Base-by-base conservation (phyloP, 2,329 filamentous ascomycete species). In the Botrytis elliptica region DNA sequence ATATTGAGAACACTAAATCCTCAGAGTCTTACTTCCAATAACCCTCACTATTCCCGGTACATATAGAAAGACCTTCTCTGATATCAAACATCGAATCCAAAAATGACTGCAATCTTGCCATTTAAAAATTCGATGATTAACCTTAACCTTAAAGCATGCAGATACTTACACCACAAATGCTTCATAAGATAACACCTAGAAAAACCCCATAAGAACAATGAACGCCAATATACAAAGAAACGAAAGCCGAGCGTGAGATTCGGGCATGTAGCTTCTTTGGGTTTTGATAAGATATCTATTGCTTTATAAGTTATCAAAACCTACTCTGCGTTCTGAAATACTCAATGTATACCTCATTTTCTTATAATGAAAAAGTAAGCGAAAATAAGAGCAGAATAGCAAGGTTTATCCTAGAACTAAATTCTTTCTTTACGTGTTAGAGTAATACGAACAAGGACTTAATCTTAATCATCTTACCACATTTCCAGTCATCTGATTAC, bases 21-120 rank as follows among this genome's bases (percentile, higher is more conserved):
- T n/a, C 12, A 55, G 1, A n/a, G 25, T 2, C 4, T 16, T 55
- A 1, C 25, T n/a, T 7, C 25, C 12, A 55, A 14, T 12, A 55
- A 55, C 25, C 25, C 12, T n/a, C 25, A 12, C 22, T 5, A 52
- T 14, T n/a, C 6, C 22, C 49, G 9, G 49, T 52, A n/a, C 25
- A 55, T n/a, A 14, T 1, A 16, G n/a, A 7, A 7, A n/a, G 12
- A 16, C 0, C 12, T n/a, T n/a, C 5, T 4, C 2, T 16, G 5
- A 55, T 5, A 16, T 55, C 12, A n/a, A 52, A n/a, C 25, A 55
- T 16, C n/a, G 12, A 55, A 6, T n/a, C 49, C 22, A 55, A 16
- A 3, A 55, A 7, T 3, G 12, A n/a, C 10, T 6, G 12, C 12
- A n/a, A 7, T 49, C 5, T 1, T 52, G 25, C 49, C 25, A 52